phyloP scores from a whole-genome alignment of 768 basidiomycete species.

The Neoboletus brunneissimus region DNA sequence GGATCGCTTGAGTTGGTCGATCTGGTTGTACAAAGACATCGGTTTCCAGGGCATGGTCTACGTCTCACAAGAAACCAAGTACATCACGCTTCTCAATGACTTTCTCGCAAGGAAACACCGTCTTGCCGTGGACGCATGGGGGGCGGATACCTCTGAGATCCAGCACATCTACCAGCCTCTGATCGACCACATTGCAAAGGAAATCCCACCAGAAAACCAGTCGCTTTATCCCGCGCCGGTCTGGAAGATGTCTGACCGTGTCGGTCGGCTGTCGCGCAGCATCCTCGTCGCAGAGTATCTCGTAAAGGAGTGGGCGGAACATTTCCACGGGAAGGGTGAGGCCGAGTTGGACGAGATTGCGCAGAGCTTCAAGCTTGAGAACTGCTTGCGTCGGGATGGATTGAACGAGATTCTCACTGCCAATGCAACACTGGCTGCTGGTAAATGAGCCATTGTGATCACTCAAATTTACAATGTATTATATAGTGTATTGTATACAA shows the following conservation, averaged over 20 bases:
- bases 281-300: slow-evolving; percentile 71
- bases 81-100: slow-evolving; percentile 63
- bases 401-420: slow-evolving; percentile 55
- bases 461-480: background rate
- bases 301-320: slow-evolving; percentile 70
- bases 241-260: slow-evolving; percentile 56
- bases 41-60: slow-evolving; percentile 88
- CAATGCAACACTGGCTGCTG: slow-evolving; percentile 29
- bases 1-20: slow-evolving; percentile 74
- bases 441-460: background rate
- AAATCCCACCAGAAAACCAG: slow-evolving; percentile 51
- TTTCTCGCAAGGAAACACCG: slow-evolving; percentile 79
- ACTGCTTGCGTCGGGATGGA: slow-evolving; percentile 65
- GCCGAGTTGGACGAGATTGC: slow-evolving; percentile 70
- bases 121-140: slow-evolving; percentile 77
- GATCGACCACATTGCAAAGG: slow-evolving; percentile 55
- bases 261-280: slow-evolving; percentile 59
- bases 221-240: slow-evolving; percentile 61
- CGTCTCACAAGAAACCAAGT: slow-evolving; percentile 63
- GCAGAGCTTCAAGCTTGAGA: slow-evolving; percentile 68
- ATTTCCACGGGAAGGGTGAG: slow-evolving; percentile 56
- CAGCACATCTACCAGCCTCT: slow-evolving; percentile 62
- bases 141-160: slow-evolving; percentile 59
- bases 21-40: slow-evolving; percentile 87
- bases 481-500: background rate